Conservation (phyloP, 495 filamentous ascomycete genomes). For the Penicillium subrubescens region DNA sequence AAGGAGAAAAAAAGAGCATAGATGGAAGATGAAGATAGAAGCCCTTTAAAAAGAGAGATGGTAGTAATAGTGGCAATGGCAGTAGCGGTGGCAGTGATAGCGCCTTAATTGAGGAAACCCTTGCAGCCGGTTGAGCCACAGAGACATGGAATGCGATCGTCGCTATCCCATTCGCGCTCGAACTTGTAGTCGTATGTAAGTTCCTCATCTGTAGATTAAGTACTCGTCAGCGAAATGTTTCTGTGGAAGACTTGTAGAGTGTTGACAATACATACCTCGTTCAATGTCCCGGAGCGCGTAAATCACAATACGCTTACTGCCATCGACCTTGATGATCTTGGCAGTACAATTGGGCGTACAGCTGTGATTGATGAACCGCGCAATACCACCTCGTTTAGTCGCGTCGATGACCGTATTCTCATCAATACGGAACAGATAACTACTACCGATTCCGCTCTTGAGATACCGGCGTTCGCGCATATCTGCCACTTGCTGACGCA, state of each 20-base stretch:
- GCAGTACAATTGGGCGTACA: constrained; percentile 98
- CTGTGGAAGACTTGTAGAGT: background rate
- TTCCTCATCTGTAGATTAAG: constrained; percentile 83
- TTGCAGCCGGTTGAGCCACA: constrained; percentile 96
- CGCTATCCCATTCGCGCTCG: constrained; percentile 91
- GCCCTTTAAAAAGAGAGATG: background rate
- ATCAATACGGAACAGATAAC: constrained; percentile 97
- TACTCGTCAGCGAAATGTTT: constrained; percentile 8
- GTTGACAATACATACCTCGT: constrained; percentile 69
- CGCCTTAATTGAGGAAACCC: constrained; percentile 88
- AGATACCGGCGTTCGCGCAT: constrained; percentile 89
- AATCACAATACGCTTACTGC: constrained; percentile 98
- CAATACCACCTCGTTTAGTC: constrained; percentile 97
- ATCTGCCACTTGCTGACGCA: constrained; percentile 93
- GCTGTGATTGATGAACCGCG: constrained; percentile 98
- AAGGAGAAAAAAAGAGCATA: constrained; percentile 7
- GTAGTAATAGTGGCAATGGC: background rate
- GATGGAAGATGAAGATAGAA: background rate
- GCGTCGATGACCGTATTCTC: constrained; percentile 97
- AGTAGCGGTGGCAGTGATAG: background rate
- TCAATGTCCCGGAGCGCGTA: constrained; percentile 94
- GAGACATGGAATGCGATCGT: constrained; percentile 94
- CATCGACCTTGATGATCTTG: constrained; percentile 99
- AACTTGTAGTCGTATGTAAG: constrained; percentile 99
- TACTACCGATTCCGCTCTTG: constrained; percentile 95